These are phyloP conservation scores for Ilyonectria destructans DNA, from an alignment of 2,329 filamentous ascomycete species.

Conservation along the genomic window DNA sequence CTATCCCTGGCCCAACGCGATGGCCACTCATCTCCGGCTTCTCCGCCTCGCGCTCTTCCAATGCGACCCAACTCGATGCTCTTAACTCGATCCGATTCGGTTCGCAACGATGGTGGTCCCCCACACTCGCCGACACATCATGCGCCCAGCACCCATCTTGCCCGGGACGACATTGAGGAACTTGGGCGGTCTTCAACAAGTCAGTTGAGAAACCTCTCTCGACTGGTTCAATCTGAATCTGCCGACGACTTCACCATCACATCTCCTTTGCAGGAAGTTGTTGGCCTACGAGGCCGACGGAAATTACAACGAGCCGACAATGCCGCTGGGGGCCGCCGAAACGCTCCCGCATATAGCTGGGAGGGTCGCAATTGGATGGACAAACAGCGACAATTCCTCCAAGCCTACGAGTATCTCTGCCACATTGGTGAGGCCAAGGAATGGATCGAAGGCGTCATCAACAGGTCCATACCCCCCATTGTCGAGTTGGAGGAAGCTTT, in stretches of 20 bases:
- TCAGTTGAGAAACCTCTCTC: conserved; percentile 89
- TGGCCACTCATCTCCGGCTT: conserved; percentile 58
- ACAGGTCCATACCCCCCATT: conserved; percentile 89
- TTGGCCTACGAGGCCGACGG: conserved; percentile 87
- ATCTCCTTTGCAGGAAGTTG: conserved; percentile 86
- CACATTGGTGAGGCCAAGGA: conserved; percentile 99
- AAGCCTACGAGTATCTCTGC: conserved; percentile 98
- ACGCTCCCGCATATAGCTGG: conserved; percentile 76
- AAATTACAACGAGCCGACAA: conserved; percentile 82
- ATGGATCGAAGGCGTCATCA: conserved; percentile 95
- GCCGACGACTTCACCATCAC: conserved; percentile 87
- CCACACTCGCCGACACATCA: conserved; percentile 51
- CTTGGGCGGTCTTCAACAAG: conserved; percentile 92
- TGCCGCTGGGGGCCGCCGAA: conserved; percentile 63
- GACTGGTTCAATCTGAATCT: conserved; percentile 82
- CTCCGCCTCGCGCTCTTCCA: conserved; percentile 60
- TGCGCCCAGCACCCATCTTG: conserved; percentile 62
- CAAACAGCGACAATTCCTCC: conserved; percentile 94
- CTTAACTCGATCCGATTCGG: conserved; percentile 71
- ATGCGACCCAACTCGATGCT: conserved; percentile 75
- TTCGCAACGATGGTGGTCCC: conserved; percentile 57
- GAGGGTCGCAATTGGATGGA: conserved; percentile 98
- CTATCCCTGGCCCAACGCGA: conserved; percentile 66
- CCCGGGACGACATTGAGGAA: conserved; percentile 82
- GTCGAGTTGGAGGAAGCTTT: conserved; percentile 94